Conservation (phyloP, 192 early-diverging fungal genomes). For the Linnemannia hyalina region DNA sequence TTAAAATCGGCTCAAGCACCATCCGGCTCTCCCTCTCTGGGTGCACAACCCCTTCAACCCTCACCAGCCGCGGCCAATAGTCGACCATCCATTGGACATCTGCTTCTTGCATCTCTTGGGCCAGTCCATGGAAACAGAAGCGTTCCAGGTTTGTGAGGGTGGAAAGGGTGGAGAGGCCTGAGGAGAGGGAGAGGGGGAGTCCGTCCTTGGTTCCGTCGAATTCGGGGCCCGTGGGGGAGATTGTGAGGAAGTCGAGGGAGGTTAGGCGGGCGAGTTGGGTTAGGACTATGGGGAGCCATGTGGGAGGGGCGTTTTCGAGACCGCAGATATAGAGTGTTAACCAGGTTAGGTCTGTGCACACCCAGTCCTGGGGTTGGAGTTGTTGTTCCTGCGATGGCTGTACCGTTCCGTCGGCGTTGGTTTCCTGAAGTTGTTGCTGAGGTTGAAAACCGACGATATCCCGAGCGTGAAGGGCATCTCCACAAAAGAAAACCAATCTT, state of each 20-base stretch:
- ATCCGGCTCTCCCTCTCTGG: background rate
- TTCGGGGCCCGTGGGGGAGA: background rate
- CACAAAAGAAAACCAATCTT: background rate
- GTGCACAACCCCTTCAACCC: constrained; percentile 22
- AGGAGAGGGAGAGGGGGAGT: constrained; percentile 6
- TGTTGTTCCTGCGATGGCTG: background rate
- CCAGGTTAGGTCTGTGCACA: constrained; percentile 10
- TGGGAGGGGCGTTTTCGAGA: constrained; percentile 1
- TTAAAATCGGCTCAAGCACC: constrained; percentile 12
- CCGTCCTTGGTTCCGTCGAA: constrained; percentile 16
- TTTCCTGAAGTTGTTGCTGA: background rate
- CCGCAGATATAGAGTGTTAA: constrained; percentile 24
- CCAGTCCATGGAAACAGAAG: constrained; percentile 28
- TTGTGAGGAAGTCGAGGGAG: constrained; percentile 3
- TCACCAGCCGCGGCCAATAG: constrained; percentile 13
- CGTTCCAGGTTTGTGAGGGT: background rate
- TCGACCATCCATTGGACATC: constrained; percentile 30
- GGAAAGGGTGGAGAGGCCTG: constrained; percentile 4
- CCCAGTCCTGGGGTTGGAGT: constrained; percentile 16
- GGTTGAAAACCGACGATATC: constrained; percentile 10
- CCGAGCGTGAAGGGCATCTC: background rate
- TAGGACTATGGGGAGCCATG: background rate
- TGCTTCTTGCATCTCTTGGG: constrained; percentile 17
- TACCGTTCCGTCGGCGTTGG: background rate
- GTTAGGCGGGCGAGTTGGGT: constrained; percentile 18